Evolutionary conservation across 768 basidiomycete species (phyloP).

Genomic region (Asterophora parasitica): DNA sequence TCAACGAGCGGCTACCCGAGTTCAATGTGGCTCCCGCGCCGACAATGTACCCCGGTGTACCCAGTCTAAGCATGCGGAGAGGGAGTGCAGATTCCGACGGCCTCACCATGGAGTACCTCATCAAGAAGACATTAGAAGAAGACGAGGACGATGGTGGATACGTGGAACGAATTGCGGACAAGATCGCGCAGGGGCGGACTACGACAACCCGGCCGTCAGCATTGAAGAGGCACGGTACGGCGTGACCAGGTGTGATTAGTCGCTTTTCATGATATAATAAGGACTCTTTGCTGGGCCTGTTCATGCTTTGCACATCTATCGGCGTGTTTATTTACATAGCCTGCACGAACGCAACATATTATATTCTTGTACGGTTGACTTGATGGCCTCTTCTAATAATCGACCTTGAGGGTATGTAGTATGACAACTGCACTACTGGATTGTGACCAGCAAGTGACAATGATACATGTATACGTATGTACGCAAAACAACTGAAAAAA

Average conservation of each 20-base stretch:
- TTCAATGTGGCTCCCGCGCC: constrained; percentile 36
- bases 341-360: too few relatives aligned
- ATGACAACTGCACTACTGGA: too few relatives aligned
- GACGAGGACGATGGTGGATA: constrained; percentile 47
- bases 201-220: constrained; percentile 41
- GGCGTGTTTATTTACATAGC: too few relatives aligned
- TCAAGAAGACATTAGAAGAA: constrained; percentile 58
- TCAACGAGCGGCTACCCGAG: constrained; percentile 71
- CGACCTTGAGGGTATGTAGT: too few relatives aligned
- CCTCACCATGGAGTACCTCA: constrained; percentile 60
- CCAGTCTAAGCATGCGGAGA: constrained; percentile 61
- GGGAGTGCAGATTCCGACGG: constrained; percentile 37
- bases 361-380: too few relatives aligned
- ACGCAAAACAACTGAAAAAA: too few relatives aligned
- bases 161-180: constrained; percentile 59
- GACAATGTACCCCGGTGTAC: constrained; percentile 48
- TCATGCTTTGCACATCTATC: too few relatives aligned
- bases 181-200: constrained; percentile 49
- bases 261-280: neutral
- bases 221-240: constrained; percentile 63
- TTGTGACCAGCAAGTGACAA: too few relatives aligned
- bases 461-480: too few relatives aligned
- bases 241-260: constrained; percentile 19
- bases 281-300: too few relatives aligned
- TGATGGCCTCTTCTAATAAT: too few relatives aligned